phyloP scores from a whole-genome alignment of 2,329 filamentous ascomycete species.

The Cordyceps farinosa region DNA sequence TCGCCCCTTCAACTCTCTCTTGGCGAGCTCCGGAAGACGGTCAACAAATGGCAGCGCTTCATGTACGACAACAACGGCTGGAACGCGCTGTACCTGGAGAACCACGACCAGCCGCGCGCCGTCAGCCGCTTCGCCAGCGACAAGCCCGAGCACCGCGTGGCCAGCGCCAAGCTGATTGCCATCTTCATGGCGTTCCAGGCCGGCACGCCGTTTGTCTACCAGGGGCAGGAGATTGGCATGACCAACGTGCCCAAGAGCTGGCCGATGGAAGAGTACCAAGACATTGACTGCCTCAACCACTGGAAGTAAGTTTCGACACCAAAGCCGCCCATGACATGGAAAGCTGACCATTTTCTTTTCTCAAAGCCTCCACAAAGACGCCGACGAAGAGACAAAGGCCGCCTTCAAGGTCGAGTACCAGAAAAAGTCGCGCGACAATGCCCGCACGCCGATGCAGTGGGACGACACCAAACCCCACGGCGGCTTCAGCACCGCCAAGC shows the following conservation, averaged over 20 bases:
- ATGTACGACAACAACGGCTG: constrained; percentile 59
- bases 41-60: constrained; percentile 57
- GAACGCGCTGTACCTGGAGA: constrained; percentile 64
- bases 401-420: constrained; percentile 45
- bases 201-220: constrained; percentile 65
- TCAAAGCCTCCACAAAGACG: constrained; percentile 35
- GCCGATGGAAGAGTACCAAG: constrained; percentile 64
- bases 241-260: constrained; percentile 59
- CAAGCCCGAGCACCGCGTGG: constrained; percentile 44
- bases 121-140: constrained; percentile 54
- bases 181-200: constrained; percentile 54
- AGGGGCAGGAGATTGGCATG: constrained; percentile 68
- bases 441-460: constrained; percentile 71
- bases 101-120: constrained; percentile 62
- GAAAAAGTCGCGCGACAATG: constrained; percentile 64
- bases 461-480: constrained; percentile 49
- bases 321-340: not conserved
- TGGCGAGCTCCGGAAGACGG: constrained; percentile 48
- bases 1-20: constrained; percentile 43
- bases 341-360: not conserved
- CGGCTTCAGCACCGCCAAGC: constrained; percentile 59
- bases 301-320: constrained; percentile 37
- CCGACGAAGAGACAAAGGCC: constrained; percentile 37
- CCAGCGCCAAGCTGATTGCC: constrained; percentile 58
- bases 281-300: constrained; percentile 57